phyloP scores from a whole-genome alignment of 2,329 filamentous ascomycete species.

The Phyllosticta citrichinensis region DNA sequence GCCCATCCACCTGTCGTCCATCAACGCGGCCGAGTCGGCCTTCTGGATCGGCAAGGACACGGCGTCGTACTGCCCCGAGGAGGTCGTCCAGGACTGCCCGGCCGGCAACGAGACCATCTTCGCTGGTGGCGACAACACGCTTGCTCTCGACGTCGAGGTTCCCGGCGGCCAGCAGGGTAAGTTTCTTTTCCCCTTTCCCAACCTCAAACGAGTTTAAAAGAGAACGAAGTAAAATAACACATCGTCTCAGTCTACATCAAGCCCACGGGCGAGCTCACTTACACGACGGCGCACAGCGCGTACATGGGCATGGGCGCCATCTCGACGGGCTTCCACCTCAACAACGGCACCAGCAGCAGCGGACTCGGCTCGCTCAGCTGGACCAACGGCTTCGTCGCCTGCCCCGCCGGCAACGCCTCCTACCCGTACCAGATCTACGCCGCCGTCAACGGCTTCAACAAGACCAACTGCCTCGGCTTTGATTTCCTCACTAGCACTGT shows the following conservation, averaged over 20 bases:
- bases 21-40: slow-evolving; percentile 38
- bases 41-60: slow-evolving; percentile 43
- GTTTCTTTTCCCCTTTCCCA: background rate
- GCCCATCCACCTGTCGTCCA: slow-evolving; percentile 37
- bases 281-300: slow-evolving; percentile 46
- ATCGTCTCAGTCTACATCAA: slow-evolving; percentile 50
- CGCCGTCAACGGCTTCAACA: slow-evolving; percentile 12
- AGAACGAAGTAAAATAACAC: too few relatives aligned
- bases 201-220: too few relatives aligned
- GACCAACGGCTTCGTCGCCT: slow-evolving; percentile 24
- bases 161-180: slow-evolving; percentile 50
- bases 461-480: slow-evolving; percentile 25
- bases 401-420: slow-evolving; percentile 18
- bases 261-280: slow-evolving; percentile 44
- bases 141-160: slow-evolving; percentile 40
- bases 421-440: slow-evolving; percentile 28
- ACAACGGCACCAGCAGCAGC: slow-evolving; percentile 19
- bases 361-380: slow-evolving; percentile 21
- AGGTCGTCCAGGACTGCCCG: slow-evolving; percentile 33
- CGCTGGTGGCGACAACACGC: slow-evolving; percentile 22
- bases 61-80: slow-evolving; percentile 40
- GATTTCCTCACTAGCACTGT: slow-evolving; percentile 20
- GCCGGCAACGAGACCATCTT: slow-evolving; percentile 39
- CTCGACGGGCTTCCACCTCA: slow-evolving; percentile 36
- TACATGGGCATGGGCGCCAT: slow-evolving; percentile 42